These are phyloP conservation scores for Phytophthora parvispora DNA, from an alignment of 352 stramenopile species.

Conservation along the genomic window DNA sequence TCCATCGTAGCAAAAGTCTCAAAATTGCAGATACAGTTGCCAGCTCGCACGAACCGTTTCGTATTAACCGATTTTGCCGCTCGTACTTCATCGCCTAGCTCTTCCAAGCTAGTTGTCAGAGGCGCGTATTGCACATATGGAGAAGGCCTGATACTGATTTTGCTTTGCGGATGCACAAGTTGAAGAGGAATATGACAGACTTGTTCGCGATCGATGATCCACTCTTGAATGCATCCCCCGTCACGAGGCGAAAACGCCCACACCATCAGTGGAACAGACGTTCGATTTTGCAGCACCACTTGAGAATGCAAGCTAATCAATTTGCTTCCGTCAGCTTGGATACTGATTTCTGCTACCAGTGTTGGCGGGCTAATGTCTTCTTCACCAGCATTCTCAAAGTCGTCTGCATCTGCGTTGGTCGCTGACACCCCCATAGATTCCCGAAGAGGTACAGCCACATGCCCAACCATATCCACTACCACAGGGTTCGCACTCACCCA, in stretches of 20 bases:
- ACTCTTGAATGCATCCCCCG: slow-evolving; percentile 78
- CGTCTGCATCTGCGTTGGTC: slow-evolving; percentile 32
- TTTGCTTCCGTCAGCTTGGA: slow-evolving; percentile 91
- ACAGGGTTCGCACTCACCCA: slow-evolving; percentile 91
- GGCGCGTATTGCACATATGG: slow-evolving; percentile 89
- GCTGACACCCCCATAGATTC: slow-evolving; percentile 42
- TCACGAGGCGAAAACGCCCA: slow-evolving; percentile 91
- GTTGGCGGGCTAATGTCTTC: slow-evolving; percentile 78
- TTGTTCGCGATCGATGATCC: slow-evolving; percentile 88
- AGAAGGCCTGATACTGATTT: slow-evolving; percentile 89
- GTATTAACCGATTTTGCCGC: slow-evolving; percentile 76
- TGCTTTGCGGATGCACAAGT: slow-evolving; percentile 88
- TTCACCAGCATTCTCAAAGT: slow-evolving; percentile 46
- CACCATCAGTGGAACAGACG: slow-evolving; percentile 88
- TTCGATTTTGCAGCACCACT: slow-evolving; percentile 89
- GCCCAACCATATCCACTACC: slow-evolving; percentile 89
- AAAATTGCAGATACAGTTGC: slow-evolving; percentile 86
- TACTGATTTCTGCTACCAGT: slow-evolving; percentile 88
- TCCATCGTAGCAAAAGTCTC: slow-evolving; percentile 82
- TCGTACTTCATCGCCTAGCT: slow-evolving; percentile 79
- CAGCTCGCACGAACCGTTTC: slow-evolving; percentile 85
- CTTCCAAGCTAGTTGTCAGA: slow-evolving; percentile 82
- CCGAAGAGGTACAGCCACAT: slow-evolving; percentile 84
- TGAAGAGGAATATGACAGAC: slow-evolving; percentile 86
- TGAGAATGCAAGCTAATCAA: slow-evolving; percentile 91